These are phyloP conservation scores for Trichoderma reesei DNA, from an alignment of 495 filamentous ascomycete species.

Conservation along the genomic window DNA sequence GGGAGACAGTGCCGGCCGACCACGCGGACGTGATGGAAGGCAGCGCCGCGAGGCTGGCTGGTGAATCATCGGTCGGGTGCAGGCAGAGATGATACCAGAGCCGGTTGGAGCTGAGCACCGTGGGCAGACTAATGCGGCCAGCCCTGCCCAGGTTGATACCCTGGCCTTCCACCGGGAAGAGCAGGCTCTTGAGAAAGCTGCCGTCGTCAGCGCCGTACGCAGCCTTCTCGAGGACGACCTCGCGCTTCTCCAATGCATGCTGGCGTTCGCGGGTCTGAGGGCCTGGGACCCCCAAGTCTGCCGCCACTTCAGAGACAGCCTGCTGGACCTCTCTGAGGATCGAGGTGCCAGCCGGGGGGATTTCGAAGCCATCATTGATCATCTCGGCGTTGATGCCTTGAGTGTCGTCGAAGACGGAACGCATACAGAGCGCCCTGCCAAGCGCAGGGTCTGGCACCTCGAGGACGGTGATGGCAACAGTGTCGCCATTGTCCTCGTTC, in stretches of 20 bases:
- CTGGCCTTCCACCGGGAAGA: slow-evolving; percentile 68
- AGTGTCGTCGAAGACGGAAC: slow-evolving; percentile 82
- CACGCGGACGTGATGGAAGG: slow-evolving; percentile 59
- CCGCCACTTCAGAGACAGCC: slow-evolving; percentile 66
- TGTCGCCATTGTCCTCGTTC: slow-evolving; percentile 63
- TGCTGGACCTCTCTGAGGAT: slow-evolving; percentile 76
- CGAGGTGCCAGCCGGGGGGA: slow-evolving; percentile 59
- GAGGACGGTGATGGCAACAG: slow-evolving; percentile 77
- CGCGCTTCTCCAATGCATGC: slow-evolving; percentile 67
- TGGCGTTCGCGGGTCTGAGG: slow-evolving; percentile 60
- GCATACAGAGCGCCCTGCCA: slow-evolving; percentile 75
- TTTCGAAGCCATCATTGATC: slow-evolving; percentile 82
- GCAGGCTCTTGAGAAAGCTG: slow-evolving; percentile 70
- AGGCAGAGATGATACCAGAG: slow-evolving; percentile 93
- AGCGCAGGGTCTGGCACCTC: slow-evolving; percentile 74
- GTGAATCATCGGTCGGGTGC: slow-evolving; percentile 82
- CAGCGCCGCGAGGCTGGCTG: slow-evolving; percentile 53
- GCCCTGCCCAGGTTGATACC: slow-evolving; percentile 62
- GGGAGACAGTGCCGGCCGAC: slow-evolving; percentile 85
- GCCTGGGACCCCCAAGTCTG: slow-evolving; percentile 72
- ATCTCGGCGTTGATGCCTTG: slow-evolving; percentile 94
- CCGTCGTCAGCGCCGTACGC: slow-evolving; percentile 71
- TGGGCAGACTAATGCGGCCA: slow-evolving; percentile 65
- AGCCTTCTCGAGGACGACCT: slow-evolving; percentile 77
- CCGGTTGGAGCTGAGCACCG: slow-evolving; percentile 64